Evolutionary conservation across 768 basidiomycete species (phyloP).

Genomic region (Pulveroboletus sp.): DNA sequence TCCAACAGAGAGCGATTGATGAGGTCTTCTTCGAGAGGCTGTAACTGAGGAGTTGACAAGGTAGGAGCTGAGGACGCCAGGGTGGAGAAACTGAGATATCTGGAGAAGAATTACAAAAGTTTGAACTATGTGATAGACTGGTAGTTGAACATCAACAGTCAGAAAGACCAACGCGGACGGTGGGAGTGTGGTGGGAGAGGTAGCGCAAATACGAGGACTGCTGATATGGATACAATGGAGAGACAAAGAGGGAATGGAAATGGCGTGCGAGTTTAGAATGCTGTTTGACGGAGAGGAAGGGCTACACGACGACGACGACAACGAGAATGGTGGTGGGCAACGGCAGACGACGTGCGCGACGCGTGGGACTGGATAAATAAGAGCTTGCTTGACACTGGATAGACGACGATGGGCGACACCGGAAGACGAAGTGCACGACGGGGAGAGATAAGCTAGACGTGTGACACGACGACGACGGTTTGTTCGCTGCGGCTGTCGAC

Average conservation of each 20-base stretch:
- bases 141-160: slow-evolving; percentile 43
- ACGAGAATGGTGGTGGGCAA: slow-evolving; percentile 15
- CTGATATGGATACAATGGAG: slow-evolving; percentile 43
- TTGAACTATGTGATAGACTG: slow-evolving; percentile 28
- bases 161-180: slow-evolving; percentile 25
- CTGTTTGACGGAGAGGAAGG: slow-evolving; percentile 25
- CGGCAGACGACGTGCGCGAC: slow-evolving; percentile 42
- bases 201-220: slow-evolving; percentile 33
- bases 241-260: slow-evolving; percentile 24
- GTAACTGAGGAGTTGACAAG: slow-evolving; percentile 28
- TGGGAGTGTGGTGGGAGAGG: slow-evolving; percentile 28
- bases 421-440: slow-evolving; percentile 20
- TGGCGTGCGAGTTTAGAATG: slow-evolving; percentile 25
- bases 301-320: slow-evolving; percentile 26
- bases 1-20: slow-evolving; percentile 83
- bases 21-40: slow-evolving; percentile 60
- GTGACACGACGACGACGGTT: slow-evolving; percentile 37
- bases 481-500: slow-evolving; percentile 43
- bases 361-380: slow-evolving; percentile 41
- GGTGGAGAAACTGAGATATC: slow-evolving; percentile 31
- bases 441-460: slow-evolving; percentile 23
- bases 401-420: slow-evolving; percentile 22
- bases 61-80: slow-evolving; percentile 47
- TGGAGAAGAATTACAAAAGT: slow-evolving; percentile 27
- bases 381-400: slow-evolving; percentile 16